These are phyloP conservation scores for Saccharomyces hybrid DNA, from an alignment of 1,139 yeast genomes.

Conservation along the genomic window DNA sequence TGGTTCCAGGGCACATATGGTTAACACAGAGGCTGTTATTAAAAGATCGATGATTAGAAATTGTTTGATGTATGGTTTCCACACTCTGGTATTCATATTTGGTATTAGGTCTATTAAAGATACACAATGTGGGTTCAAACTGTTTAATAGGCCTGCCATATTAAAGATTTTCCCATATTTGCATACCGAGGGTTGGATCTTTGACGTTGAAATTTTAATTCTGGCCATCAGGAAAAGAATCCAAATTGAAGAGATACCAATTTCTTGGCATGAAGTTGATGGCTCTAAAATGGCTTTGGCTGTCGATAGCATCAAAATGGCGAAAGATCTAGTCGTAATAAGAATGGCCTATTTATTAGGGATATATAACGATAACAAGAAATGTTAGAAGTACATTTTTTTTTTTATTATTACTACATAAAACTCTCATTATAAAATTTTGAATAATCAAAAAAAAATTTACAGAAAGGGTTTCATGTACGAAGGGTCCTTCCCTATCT, in stretches of 20 bases:
- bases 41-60: slow-evolving; percentile 83
- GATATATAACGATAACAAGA: slow-evolving; percentile 46
- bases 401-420: slow-evolving; percentile 3
- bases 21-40: slow-evolving; percentile 90
- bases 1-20: slow-evolving; percentile 97
- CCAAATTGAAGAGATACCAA: slow-evolving; percentile 67
- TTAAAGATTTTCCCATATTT: slow-evolving; percentile 68
- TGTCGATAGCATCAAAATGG: slow-evolving; percentile 86
- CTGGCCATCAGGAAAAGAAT: slow-evolving; percentile 68
- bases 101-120: slow-evolving; percentile 83
- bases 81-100: slow-evolving; percentile 74
- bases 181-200: slow-evolving; percentile 98
- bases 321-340: slow-evolving; percentile 87
- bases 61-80: slow-evolving; percentile 88
- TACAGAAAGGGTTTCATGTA: not conserved
- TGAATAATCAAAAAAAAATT: not conserved
- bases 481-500: not conserved
- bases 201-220: slow-evolving; percentile 86
- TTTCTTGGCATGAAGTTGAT: slow-evolving; percentile 94
- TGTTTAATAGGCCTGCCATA: slow-evolving; percentile 69
- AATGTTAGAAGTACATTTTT: slow-evolving; percentile 6
- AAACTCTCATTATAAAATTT: not conserved
- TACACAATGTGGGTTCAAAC: slow-evolving; percentile 95
- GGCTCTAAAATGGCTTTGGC: slow-evolving; percentile 93
- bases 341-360: slow-evolving; percentile 83